Conservation (phyloP, 768 basidiomycete species). For the Rhodotorula paludigena region DNA sequence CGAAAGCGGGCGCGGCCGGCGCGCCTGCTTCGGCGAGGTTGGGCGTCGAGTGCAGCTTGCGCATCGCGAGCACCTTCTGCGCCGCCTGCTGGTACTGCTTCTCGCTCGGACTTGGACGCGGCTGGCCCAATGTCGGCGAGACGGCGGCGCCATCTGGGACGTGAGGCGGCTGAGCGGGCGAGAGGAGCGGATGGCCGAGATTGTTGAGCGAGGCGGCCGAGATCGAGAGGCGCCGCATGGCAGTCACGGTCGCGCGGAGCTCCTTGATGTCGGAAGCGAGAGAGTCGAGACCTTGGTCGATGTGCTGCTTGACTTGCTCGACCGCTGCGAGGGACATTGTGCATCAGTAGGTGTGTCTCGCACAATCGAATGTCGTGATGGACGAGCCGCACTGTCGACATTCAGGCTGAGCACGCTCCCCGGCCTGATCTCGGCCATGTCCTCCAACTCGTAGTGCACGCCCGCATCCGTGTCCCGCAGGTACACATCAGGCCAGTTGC, state of each 20-base stretch:
- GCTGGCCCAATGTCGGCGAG: background rate
- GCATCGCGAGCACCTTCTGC: conserved; percentile 21
- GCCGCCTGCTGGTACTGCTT: conserved; percentile 40
- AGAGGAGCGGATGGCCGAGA: conserved; percentile 8
- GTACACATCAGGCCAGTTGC: conserved; percentile 55
- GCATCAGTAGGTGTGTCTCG: conserved; percentile 3
- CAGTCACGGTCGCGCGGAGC: conserved; percentile 62
- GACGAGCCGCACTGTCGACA: conserved; percentile 79
- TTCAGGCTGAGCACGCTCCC: conserved; percentile 84
- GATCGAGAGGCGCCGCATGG: conserved; percentile 55
- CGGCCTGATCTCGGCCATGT: conserved; percentile 84
- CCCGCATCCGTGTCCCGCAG: conserved; percentile 86
- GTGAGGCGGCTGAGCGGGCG: conserved; percentile 3
- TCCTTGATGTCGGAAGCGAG: conserved; percentile 86
- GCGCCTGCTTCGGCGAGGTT: background rate
- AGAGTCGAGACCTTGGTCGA: conserved; percentile 81
- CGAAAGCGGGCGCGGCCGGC: background rate
- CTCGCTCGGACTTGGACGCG: conserved; percentile 8
- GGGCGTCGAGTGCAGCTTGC: conserved; percentile 1
- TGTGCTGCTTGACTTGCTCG: conserved; percentile 98
- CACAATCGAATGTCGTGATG: no score
- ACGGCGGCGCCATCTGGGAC: conserved; percentile 34
- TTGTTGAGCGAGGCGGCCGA: conserved; percentile 46
- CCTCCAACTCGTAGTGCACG: conserved; percentile 92
- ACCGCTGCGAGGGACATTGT: conserved; percentile 58